Conservation (phyloP, 108 stramenopile species). For the Pseudonitzschia delicatissima region DNA sequence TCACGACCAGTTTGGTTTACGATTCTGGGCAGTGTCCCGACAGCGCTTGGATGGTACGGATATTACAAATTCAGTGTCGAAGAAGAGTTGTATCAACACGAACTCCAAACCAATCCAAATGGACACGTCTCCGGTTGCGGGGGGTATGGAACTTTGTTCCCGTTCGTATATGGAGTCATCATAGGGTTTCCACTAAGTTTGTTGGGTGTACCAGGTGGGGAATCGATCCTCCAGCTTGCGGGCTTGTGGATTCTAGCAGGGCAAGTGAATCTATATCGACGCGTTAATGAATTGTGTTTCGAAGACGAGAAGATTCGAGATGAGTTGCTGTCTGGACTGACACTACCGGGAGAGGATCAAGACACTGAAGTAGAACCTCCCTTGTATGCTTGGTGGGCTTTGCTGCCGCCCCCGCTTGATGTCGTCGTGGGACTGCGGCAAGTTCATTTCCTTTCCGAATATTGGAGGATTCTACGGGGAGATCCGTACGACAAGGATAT, state of each 20-base stretch:
- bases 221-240: slow-evolving; percentile 34
- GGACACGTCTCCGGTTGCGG: slow-evolving; percentile 54
- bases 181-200: slow-evolving; percentile 53
- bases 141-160: slow-evolving; percentile 64
- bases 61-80: slow-evolving; percentile 71
- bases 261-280: slow-evolving; percentile 63
- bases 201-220: slow-evolving; percentile 43
- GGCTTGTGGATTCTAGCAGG: slow-evolving; percentile 52
- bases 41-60: slow-evolving; percentile 66
- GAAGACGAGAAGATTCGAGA: slow-evolving; percentile 24
- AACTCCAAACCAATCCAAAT: slow-evolving; percentile 33
- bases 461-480: slow-evolving; percentile 48
- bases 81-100: slow-evolving; percentile 67
- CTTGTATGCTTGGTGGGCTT: slow-evolving; percentile 65
- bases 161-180: slow-evolving; percentile 58
- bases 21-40: slow-evolving; percentile 57
- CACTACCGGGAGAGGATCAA: background rate
- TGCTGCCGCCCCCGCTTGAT: slow-evolving; percentile 69
- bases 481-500: slow-evolving; percentile 51
- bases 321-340: slow-evolving; percentile 6
- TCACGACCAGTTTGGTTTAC: slow-evolving; percentile 67
- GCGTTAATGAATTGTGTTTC: slow-evolving; percentile 69
- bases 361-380: slow-evolving; percentile 25
- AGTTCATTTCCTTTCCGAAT: slow-evolving; percentile 69
- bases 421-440: slow-evolving; percentile 74